Evolutionary conservation across 2,329 filamentous ascomycete genomes (phyloP), one percentile per base, ranked within the genome.

Genomic region (Trichoderma sp.): DNA sequence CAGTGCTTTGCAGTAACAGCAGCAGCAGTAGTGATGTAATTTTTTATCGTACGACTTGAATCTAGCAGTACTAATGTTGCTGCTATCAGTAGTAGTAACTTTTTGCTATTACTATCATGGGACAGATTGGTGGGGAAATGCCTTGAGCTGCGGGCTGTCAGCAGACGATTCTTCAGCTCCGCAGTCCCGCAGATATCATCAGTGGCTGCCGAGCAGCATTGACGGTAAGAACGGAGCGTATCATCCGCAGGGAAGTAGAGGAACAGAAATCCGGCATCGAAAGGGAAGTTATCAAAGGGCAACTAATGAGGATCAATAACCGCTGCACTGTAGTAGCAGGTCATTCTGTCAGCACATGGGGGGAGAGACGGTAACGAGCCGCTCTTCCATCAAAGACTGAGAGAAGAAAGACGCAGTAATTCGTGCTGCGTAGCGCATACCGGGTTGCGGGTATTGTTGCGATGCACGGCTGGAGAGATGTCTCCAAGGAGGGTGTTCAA

Each of bases 361-460:
- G 63, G 53, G n/a, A 14, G 10, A 35, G 37, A 31, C 3, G 33
- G 27, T 27, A 31, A 47, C 19, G 37, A 37, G 29, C 21, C 33
- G 49, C 16, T 65, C 24, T 49, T 49, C 37, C 47, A 37, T 63
- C 21, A 40, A n/a, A 35, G 27, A 58, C 57, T 21, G 21, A 33
- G 33, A 49, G 33, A 65, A 43, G 53, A 33, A 53, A n/a, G 35
- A 13, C 43, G 40, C 24, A 35, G 52, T 24, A 27, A 37, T 35
- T 19, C 33, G 35, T 47, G 29, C 24, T 57, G 53, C 53, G 53
- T 57, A 24, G 53, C 63, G 53, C n/a, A 49, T 66, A 66, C 63
- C 63, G 63, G 63, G 63, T 66, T 59, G 53, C 55, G 63, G 63
- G 63, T 66, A 59, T 49, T 40, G 21, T 33, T 43, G 61, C 24